Conservation (phyloP, 345 rosid genomes). For the Eucalyptus sp. region DNA sequence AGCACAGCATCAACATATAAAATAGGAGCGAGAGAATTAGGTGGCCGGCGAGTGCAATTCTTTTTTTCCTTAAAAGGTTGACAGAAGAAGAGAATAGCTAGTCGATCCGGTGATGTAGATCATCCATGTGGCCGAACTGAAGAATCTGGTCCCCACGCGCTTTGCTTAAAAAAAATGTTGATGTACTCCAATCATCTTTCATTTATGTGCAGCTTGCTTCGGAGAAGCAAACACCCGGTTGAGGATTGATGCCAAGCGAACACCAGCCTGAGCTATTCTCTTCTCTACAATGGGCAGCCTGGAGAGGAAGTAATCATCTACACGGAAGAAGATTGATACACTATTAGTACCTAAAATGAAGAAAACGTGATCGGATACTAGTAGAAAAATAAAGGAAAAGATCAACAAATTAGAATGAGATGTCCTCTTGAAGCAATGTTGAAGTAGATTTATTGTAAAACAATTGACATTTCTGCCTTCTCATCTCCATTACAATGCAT, state of each 20-base stretch:
- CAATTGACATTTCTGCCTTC: neutral
- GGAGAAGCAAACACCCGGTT: constrained; percentile 59
- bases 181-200: constrained; percentile 3
- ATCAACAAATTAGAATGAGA: neutral
- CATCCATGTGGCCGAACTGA: neutral
- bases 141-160: neutral
- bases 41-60: neutral
- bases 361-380: neutral
- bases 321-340: neutral
- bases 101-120: neutral
- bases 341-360: neutral
- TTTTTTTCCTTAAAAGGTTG: constrained; percentile 8
- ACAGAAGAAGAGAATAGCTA: neutral
- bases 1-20: neutral
- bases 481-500: neutral
- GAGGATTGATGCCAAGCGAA: constrained; percentile 71
- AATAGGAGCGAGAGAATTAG: neutral
- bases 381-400: neutral
- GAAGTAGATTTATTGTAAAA: neutral
- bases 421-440: neutral
- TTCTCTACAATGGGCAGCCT: constrained; percentile 72
- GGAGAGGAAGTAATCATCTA: constrained; percentile 74
- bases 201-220: constrained; percentile 16
- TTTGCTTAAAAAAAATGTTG: neutral
- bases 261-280: constrained; percentile 83